These are phyloP conservation scores for Mercurialis annua DNA, from an alignment of 345 rosid genomes.

Conservation along the genomic window DNA sequence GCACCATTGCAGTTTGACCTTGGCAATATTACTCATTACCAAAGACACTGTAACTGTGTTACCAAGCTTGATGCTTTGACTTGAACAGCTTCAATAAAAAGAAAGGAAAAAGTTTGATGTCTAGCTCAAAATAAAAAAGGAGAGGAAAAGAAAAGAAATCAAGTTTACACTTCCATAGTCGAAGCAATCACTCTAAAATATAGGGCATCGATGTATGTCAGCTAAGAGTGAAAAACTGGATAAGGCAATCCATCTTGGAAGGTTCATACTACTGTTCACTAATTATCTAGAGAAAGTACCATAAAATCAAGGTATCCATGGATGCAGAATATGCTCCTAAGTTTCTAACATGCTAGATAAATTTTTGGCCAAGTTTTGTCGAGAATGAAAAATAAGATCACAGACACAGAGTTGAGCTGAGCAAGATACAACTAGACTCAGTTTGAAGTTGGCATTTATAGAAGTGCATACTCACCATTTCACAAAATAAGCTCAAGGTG, in stretches of 20 bases:
- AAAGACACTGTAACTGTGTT: conserved; percentile 31
- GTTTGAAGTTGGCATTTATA: not conserved
- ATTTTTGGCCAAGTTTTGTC: not conserved
- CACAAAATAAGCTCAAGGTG: not conserved
- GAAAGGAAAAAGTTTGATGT: not conserved
- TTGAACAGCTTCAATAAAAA: conserved; percentile 5
- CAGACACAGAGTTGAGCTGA: not conserved
- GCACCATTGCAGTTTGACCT: conserved; percentile 54
- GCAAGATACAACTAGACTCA: not conserved
- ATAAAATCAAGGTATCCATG: not conserved
- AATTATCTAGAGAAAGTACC: not conserved
- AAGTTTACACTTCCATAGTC: not conserved
- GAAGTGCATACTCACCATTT: conserved; percentile 9
- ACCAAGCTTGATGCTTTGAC: conserved; percentile 33
- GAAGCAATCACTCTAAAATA: not conserved
- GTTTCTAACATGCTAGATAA: not conserved
- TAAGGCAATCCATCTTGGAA: not conserved
- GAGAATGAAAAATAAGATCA: not conserved
- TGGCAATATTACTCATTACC: conserved; percentile 48
- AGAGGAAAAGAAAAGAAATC: not conserved
- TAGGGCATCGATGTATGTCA: too few relatives aligned
- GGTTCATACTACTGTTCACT: not conserved
- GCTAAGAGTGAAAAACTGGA: too few relatives aligned
- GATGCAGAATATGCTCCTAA: not conserved
- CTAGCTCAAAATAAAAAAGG: not conserved